A percentile compares a stretch with the other conserved stretches of the same genome.
Conservation (phyloP, 2,329 filamentous ascomycete genomes). For the Fonsecaea multimorphosa region DNA sequence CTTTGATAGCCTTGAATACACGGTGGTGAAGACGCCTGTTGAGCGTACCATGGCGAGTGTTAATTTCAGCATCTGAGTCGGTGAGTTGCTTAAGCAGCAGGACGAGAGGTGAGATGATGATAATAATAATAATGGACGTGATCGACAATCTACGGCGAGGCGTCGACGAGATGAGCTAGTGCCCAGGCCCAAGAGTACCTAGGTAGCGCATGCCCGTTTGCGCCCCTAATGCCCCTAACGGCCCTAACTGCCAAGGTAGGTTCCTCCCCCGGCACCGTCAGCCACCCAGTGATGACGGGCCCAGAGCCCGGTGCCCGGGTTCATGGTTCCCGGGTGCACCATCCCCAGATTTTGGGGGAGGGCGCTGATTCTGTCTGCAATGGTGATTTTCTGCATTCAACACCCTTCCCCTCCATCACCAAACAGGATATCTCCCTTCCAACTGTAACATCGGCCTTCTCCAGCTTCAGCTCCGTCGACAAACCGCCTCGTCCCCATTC, state of each 20-base stretch:
- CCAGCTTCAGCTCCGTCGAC: neutral
- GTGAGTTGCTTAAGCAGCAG: neutral
- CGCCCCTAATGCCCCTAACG: neutral
- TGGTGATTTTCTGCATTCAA: neutral
- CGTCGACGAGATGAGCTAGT: neutral
- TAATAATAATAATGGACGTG: too few relatives aligned
- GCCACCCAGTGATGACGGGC: neutral
- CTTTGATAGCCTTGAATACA: neutral
- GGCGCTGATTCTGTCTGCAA: neutral
- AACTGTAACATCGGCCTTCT: neutral
- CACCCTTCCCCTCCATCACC: neutral
- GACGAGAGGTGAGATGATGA: neutral
- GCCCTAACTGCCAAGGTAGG: neutral
- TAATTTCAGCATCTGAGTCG: neutral
- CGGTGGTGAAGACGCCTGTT: neutral
- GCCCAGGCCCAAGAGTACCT: neutral
- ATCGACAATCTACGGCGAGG: neutral
- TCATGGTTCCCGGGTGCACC: neutral
- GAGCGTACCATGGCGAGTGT: neutral
- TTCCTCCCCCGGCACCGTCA: neutral
- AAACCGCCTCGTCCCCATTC: neutral
- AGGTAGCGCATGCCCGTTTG: neutral
- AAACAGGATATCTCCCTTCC: neutral
- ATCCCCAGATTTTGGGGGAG: neutral
- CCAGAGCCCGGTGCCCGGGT: neutral